These are phyloP conservation scores for Fraxinus sp. DNA, from an alignment of 305 asterid species.

Conservation along the genomic window DNA sequence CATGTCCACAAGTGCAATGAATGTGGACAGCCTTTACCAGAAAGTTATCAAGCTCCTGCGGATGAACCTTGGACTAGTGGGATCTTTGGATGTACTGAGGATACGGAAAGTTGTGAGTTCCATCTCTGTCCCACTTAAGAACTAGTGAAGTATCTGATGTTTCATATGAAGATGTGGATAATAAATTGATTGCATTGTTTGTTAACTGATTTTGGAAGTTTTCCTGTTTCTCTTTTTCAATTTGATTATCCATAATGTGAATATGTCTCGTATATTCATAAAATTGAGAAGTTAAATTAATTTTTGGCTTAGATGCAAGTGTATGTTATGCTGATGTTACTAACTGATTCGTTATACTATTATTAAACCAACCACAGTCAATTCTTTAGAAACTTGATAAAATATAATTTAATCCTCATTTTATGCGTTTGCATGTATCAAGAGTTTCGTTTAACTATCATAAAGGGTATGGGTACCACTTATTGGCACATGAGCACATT, in stretches of 20 bases:
- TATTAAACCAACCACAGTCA: not conserved
- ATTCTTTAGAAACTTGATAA: not conserved
- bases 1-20: constrained; percentile 77
- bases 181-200: not conserved
- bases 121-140: not conserved
- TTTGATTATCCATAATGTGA: not conserved
- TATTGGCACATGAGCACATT: not conserved
- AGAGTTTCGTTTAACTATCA: not conserved
- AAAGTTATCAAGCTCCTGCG: constrained; percentile 86
- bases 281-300: not conserved
- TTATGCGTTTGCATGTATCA: not conserved
- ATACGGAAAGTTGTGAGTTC: constrained; percentile 77
- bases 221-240: not conserved
- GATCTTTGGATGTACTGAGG: constrained; percentile 75
- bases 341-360: not conserved
- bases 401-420: not conserved
- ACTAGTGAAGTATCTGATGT: constrained; percentile 10
- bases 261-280: not conserved
- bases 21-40: constrained; percentile 94
- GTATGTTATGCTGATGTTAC: not conserved
- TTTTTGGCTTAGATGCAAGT: not conserved
- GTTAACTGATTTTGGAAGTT: not conserved
- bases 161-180: not conserved
- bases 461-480: not conserved
- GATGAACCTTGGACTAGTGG: constrained; percentile 97